A percentile compares a stretch with the other conserved stretches of the same genome.
Conservation (phyloP, 208 protist species). For the Leishmania aethiopica region DNA sequence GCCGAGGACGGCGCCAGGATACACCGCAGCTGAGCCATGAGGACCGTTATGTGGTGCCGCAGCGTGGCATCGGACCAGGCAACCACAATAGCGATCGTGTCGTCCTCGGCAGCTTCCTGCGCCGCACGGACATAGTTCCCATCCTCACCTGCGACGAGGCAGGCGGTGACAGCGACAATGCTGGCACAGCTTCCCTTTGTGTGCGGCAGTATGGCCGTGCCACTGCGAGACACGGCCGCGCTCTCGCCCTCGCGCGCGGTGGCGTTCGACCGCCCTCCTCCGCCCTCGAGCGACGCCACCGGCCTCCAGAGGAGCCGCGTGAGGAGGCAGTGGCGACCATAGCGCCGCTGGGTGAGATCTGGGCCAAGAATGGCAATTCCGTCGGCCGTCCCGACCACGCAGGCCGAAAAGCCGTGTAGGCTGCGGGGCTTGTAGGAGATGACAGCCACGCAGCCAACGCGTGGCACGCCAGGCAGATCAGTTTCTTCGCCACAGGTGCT, state of each 20-base stretch:
- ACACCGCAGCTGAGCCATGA: conserved; percentile 6
- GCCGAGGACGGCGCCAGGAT: conserved; percentile 17
- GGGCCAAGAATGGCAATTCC: conserved; percentile 73
- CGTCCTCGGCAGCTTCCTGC: background rate
- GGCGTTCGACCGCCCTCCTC: background rate
- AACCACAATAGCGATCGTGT: conserved; percentile 24
- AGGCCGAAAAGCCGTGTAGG: conserved; percentile 44
- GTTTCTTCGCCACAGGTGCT: conserved; percentile 70
- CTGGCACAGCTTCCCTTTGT: conserved; percentile 21
- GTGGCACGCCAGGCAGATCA: conserved; percentile 65
- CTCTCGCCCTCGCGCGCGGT: background rate
- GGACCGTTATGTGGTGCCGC: conserved; percentile 32
- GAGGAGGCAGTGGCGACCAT: conserved; percentile 38
- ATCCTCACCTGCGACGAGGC: background rate
- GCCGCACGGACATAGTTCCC: background rate
- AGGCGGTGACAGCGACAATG: conserved; percentile 33
- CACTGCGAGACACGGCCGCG: background rate
- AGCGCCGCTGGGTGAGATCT: conserved; percentile 36
- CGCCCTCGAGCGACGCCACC: conserved; percentile 10
- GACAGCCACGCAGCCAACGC: conserved; percentile 67
- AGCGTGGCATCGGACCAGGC: conserved; percentile 23
- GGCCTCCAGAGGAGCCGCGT: conserved; percentile 55
- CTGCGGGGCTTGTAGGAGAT: conserved; percentile 35
- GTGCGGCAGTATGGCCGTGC: conserved; percentile 12
- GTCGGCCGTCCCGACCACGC: conserved; percentile 47